Percentiles rank a stretch among this genome's conserved stretches.
Conservation (phyloP, 345 rosid genomes). For the Dipteronia sinensis region DNA sequence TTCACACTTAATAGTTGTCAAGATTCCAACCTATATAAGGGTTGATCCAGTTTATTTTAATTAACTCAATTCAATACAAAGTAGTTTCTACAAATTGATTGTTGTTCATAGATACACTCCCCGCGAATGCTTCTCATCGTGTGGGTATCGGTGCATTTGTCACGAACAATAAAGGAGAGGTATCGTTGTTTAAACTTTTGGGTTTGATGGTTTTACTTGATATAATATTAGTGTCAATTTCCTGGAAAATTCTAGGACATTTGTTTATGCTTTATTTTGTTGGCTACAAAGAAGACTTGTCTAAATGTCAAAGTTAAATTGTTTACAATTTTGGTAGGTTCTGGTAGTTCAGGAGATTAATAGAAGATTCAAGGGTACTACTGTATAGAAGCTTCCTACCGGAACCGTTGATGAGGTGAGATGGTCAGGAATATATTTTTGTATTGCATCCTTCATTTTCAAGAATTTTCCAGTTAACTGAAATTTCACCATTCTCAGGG, state of each 20-base stretch:
- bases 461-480: not conserved
- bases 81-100: too few species aligned
- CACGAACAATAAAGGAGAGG: conserved; percentile 58
- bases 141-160: conserved; percentile 77
- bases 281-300: too few species aligned
- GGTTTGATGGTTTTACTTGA: too few species aligned
- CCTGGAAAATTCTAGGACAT: too few species aligned
- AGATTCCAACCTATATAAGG: too few species aligned
- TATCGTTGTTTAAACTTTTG: not conserved
- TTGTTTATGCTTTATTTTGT: too few species aligned
- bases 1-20: too few species aligned
- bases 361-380: conserved; percentile 56
- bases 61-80: too few species aligned
- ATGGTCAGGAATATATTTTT: not conserved
- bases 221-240: too few species aligned
- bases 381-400: conserved; percentile 81
- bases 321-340: conserved; percentile 38
- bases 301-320: too few species aligned
- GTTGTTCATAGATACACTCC: too few species aligned
- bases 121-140: conserved; percentile 73
- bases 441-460: not conserved
- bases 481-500: conserved; percentile 46
- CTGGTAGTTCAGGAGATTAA: conserved; percentile 78
- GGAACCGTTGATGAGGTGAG: conserved; percentile 76
- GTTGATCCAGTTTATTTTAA: too few species aligned